Percentiles rank a stretch among this genome's conserved stretches.
phyloP scores from a whole-genome alignment of 2,329 filamentous ascomycete species.

The Talaromyces sp. region DNA sequence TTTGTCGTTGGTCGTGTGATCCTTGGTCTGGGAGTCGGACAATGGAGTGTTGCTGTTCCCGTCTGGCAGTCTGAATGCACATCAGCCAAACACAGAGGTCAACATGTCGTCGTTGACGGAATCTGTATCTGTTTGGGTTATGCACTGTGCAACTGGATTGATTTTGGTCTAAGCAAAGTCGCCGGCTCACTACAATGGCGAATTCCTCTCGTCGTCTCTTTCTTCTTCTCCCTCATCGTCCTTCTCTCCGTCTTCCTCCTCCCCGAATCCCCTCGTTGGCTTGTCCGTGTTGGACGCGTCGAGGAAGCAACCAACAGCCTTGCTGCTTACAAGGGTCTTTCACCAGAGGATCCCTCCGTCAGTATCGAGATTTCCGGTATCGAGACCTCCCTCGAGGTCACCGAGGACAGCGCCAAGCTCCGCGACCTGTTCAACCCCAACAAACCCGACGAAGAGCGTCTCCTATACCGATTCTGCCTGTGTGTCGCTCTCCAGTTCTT shows the following conservation, averaged over 20 bases:
- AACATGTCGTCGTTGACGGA: constrained; percentile 53
- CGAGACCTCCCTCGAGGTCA: constrained; percentile 52
- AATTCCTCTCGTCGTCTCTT: constrained; percentile 24
- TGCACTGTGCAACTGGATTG: constrained; percentile 28
- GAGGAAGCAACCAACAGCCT: constrained; percentile 37
- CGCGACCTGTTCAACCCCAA: not conserved
- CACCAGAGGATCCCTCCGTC: constrained; percentile 47
- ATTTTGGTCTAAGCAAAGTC: constrained; percentile 35
- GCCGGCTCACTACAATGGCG: constrained; percentile 25
- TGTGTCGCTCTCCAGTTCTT: constrained; percentile 24
- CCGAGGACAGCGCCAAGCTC: not conserved
- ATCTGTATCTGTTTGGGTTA: constrained; percentile 44
- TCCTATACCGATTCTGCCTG: constrained; percentile 24
- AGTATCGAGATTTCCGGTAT: constrained; percentile 50
- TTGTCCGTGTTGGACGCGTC: constrained; percentile 38
- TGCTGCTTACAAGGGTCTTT: constrained; percentile 45
- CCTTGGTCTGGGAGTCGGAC: constrained; percentile 53
- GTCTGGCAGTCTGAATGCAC: constrained; percentile 55
- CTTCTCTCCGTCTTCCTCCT: constrained; percentile 24
- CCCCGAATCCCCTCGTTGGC: constrained; percentile 29
- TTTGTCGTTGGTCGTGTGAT: constrained; percentile 54
- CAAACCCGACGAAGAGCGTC: constrained; percentile 40
- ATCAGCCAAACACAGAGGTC: constrained; percentile 51
- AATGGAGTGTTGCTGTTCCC: constrained; percentile 53
- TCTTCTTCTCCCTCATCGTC: constrained; percentile 28